Evolutionary conservation across 2,329 filamentous ascomycete species (phyloP), one percentile per base, ranked within the genome.

Genomic region (Hypoxylon sp.): DNA sequence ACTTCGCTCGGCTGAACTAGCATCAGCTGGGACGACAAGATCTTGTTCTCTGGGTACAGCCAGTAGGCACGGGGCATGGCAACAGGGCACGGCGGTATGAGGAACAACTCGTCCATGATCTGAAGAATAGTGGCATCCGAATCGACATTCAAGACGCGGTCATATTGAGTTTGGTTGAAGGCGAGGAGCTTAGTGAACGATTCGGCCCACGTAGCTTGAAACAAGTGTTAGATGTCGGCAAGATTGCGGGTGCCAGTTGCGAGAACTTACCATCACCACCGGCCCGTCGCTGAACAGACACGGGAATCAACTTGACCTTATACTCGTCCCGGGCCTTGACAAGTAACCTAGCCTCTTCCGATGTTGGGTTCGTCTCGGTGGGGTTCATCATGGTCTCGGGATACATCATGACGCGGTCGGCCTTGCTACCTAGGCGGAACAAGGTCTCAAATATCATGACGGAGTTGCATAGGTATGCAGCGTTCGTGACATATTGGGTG

Each of bases 1-100:
- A 72, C 72, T 14, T 79, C 75, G 1, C 84, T 86, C 0, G 91
- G 90, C 51, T 89, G 80, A 45, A 91, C 79, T 3, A 92, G 84
- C 75, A 91, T 84, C 43, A 92, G 74, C 45, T 89, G 83, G 2
- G 87, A 88, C 0, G 88, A 87, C 10, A 93, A 81, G 1, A 83
- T 82, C 68, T 82, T 82, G 7, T 80, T 81, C 0, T 83, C 80
- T 0, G 86, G 86, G 4, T 86, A 82, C 1, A 88, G 81, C 91
- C 91, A 93, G 76, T 93, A 93, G 7, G 91, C 91, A 32, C 89
- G 86, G 1, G 91, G 89, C 85, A 93, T 90, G 2, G 90, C 90
- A 3, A 91, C 84, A 0, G 85, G 81, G 0, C 85, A 83, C 1
- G 80, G 76, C 0, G 91, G 91, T 1, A 91, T 81, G 28, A 90